Evolutionary conservation across 805 yeast species (phyloP), one percentile per base, ranked within the genome.

Genomic region (Yamadazyma akitaensis): DNA sequence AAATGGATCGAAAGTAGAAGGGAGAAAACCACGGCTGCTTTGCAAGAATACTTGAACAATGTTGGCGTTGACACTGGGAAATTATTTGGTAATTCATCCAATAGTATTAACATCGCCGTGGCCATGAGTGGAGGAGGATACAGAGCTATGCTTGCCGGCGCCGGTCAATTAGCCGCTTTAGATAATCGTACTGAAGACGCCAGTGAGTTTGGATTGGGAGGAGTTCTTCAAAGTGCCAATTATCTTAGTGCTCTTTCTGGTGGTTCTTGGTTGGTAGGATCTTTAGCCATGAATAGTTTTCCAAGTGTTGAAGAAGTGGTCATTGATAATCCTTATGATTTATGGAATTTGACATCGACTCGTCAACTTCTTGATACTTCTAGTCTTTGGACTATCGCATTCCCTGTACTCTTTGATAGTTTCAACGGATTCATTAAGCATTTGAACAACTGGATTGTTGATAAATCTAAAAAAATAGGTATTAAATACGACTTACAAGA

Each of bases 231-330:
- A 56, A 68, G 85, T 5, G 60, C 88, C 1, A 78, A 86, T 11
- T 89, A 90, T 59, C 63, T 89, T 4, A 68, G 88, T 5, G 96
- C 92, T 8, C 75, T 88, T 32, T 83, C 91, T 13, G 96, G 96
- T 28, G 96, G 96, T 24, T 77, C 86, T 12, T 88, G 96, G 96
- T 69, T 87, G 41, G 71, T 88, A 24, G 84, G 88, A 1, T 76
- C 91, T 9, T 63, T 88, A 26, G 80, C 78, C 0, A 70, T 77
- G 59, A 86, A 88, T 61, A 81, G 83, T 59, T 89, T 85, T 82
- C 80, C 90, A 9, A 70, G 85, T 11, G 80, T 88, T 19, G 83
- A 82, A 53, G 80, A 72, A 2, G 77, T 88, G 19, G 69, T 69
- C 2, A 49, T 64, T 35, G 63, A 65, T 17, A 51, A 67, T 43